Conservation (phyloP, 2,329 filamentous ascomycete species). For the Hypoxylon sp. region DNA sequence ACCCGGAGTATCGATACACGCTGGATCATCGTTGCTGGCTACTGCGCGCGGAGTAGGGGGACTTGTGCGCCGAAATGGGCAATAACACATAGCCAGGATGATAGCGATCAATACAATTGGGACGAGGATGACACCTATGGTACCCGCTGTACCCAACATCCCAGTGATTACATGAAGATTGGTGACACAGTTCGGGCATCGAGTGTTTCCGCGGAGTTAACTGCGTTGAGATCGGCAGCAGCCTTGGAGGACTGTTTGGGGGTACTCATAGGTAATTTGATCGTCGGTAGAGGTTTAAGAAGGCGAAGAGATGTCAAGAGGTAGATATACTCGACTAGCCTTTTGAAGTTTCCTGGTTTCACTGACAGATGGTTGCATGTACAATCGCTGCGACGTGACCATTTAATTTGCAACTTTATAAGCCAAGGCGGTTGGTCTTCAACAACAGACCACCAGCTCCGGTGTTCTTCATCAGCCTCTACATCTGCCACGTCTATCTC, state of each 20-base stretch:
- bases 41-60: slow-evolving; percentile 12
- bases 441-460: slow-evolving; percentile 8
- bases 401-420: slow-evolving; percentile 39
- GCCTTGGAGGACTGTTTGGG: neutral
- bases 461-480: slow-evolving; percentile 13
- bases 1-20: neutral
- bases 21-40: neutral
- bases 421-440: slow-evolving; percentile 33
- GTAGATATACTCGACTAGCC: slow-evolving; percentile 16
- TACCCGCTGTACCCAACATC: slow-evolving; percentile 39
- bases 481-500: slow-evolving; percentile 26
- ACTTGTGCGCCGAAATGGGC: slow-evolving; percentile 28
- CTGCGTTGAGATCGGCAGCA: neutral
- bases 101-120: slow-evolving; percentile 38
- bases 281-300: slow-evolving; percentile 10
- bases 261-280: neutral
- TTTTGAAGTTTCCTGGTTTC: slow-evolving; percentile 34
- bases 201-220: slow-evolving; percentile 16
- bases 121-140: slow-evolving; percentile 39
- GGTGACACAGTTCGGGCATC: slow-evolving; percentile 18
- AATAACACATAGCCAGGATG: slow-evolving; percentile 40
- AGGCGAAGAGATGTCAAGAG: slow-evolving; percentile 1
- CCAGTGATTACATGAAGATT: slow-evolving; percentile 9
- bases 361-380: slow-evolving; percentile 25
- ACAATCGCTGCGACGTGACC: slow-evolving; percentile 34